A percentile compares a stretch with the other conserved stretches of the same genome.
Conservation (phyloP, 2,329 filamentous ascomycete species). For the Sarocladium kiliense region DNA sequence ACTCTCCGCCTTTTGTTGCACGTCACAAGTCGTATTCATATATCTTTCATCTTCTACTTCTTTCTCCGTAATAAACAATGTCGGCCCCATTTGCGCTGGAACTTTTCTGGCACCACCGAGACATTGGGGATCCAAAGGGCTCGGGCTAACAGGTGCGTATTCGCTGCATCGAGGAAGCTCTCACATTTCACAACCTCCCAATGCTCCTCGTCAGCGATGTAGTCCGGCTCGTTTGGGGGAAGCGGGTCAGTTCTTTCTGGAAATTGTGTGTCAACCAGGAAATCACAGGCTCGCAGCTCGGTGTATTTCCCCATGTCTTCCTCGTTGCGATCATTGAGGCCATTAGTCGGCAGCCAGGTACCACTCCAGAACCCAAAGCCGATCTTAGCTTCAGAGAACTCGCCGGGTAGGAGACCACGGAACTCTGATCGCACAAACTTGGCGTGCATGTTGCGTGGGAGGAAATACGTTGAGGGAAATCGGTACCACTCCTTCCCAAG, state of each 20-base stretch:
- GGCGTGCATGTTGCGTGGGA: slow-evolving; percentile 75
- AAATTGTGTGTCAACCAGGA: slow-evolving; percentile 84
- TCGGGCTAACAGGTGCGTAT: slow-evolving; percentile 68
- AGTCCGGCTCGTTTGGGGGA: slow-evolving; percentile 73
- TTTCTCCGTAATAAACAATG: slow-evolving; percentile 76
- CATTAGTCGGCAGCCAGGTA: slow-evolving; percentile 74
- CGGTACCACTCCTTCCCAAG: slow-evolving; percentile 98
- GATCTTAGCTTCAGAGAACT: slow-evolving; percentile 71
- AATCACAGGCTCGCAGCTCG: slow-evolving; percentile 69
- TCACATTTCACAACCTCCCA: slow-evolving; percentile 77
- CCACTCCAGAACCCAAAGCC: slow-evolving; percentile 73
- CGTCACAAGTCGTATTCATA: no score
- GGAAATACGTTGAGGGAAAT: slow-evolving; percentile 87
- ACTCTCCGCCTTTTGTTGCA: no score
- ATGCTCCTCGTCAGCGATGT: slow-evolving; percentile 63
- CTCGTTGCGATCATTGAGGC: slow-evolving; percentile 88
- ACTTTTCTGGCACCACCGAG: slow-evolving; percentile 61
- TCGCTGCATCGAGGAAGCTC: slow-evolving; percentile 73
- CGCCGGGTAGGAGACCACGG: slow-evolving; percentile 78
- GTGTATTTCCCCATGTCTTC: slow-evolving; percentile 87
- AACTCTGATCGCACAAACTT: slow-evolving; percentile 94
- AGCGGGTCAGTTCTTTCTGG: slow-evolving; percentile 44
- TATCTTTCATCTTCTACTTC: slow-evolving; percentile 36
- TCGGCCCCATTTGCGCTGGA: slow-evolving; percentile 74
- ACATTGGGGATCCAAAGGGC: slow-evolving; percentile 77